phyloP scores from a whole-genome alignment of 345 rosid genomes.

The Salix brachista region DNA sequence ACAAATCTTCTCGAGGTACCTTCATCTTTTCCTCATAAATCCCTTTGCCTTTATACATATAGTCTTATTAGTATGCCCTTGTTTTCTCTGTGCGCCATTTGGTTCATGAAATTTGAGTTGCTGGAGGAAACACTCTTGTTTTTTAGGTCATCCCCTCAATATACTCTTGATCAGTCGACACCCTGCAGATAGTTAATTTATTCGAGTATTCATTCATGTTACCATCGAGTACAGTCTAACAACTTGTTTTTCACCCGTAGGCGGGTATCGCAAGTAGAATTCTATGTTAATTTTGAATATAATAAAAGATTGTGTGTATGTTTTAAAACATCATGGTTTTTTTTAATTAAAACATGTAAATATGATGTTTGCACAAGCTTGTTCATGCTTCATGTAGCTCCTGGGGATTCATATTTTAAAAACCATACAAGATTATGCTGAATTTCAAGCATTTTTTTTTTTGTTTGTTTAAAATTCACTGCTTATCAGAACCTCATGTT shows the following conservation, averaged over 20 bases:
- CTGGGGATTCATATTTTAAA: background rate
- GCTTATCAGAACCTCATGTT: slow-evolving; percentile 48
- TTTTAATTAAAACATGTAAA: too few relatives aligned
- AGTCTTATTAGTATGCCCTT: background rate
- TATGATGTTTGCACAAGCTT: too few relatives aligned
- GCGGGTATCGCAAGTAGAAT: too few relatives aligned
- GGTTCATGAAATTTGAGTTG: background rate
- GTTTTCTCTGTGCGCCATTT: background rate
- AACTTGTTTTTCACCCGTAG: too few relatives aligned
- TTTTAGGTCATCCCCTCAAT: too few relatives aligned
- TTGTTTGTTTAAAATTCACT: slow-evolving; percentile 32
- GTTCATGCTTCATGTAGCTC: too few relatives aligned
- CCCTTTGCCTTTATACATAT: background rate
- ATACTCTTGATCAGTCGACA: background rate
- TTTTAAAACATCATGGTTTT: too few relatives aligned
- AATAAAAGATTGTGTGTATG: too few relatives aligned
- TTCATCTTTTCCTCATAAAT: background rate
- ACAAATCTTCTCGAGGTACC: background rate
- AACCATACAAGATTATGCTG: background rate
- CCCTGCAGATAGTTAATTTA: too few relatives aligned
- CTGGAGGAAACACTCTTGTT: slow-evolving; percentile 4
- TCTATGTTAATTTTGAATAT: too few relatives aligned
- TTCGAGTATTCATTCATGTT: too few relatives aligned
- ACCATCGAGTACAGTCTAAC: too few relatives aligned
- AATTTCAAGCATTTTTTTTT: background rate